These are phyloP conservation scores for Dioscorea zingiberensis DNA, from an alignment of 106 monocot genomes.

Conservation along the genomic window DNA sequence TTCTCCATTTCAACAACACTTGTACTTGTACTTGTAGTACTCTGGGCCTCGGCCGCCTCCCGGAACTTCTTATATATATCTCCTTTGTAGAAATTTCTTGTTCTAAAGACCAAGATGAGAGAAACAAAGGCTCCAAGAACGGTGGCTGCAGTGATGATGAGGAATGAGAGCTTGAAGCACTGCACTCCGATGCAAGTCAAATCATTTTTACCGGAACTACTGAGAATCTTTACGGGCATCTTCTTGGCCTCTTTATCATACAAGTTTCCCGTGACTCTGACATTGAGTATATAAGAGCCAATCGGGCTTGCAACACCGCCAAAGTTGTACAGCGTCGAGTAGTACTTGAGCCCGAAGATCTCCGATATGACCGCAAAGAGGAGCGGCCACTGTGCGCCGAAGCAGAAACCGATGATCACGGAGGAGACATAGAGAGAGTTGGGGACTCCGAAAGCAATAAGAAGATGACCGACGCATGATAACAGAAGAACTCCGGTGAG, in stretches of 20 bases:
- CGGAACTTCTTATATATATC: conserved; percentile 39
- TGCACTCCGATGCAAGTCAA: conserved; percentile 32
- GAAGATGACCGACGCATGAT: conserved; percentile 41
- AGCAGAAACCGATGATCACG: conserved; percentile 44
- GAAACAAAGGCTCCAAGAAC: conserved; percentile 21
- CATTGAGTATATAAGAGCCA: conserved; percentile 40
- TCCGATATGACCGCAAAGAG: conserved; percentile 46
- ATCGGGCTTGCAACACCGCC: conserved; percentile 28
- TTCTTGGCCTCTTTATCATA: conserved; percentile 39
- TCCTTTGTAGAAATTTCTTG: conserved; percentile 31
- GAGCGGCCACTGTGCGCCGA: conserved; percentile 41
- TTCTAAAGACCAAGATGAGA: conserved; percentile 26
- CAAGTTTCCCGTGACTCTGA: conserved; percentile 29
- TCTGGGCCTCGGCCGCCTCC: not conserved
- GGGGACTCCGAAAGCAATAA: conserved; percentile 38
- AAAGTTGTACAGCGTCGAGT: conserved; percentile 40
- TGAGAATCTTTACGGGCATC: conserved; percentile 1
- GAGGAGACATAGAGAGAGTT: conserved; percentile 33
- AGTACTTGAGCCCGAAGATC: conserved; percentile 49
- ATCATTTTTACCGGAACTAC: not conserved
- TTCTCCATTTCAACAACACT: no score
- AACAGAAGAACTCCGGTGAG: conserved; percentile 33
- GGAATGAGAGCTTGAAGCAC: conserved; percentile 36
- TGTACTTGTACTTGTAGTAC: no score
- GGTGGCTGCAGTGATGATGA: conserved; percentile 32